These are phyloP conservation scores for Claviceps paspali DNA, from an alignment of 2,329 filamentous ascomycete genomes.

Conservation along the genomic window DNA sequence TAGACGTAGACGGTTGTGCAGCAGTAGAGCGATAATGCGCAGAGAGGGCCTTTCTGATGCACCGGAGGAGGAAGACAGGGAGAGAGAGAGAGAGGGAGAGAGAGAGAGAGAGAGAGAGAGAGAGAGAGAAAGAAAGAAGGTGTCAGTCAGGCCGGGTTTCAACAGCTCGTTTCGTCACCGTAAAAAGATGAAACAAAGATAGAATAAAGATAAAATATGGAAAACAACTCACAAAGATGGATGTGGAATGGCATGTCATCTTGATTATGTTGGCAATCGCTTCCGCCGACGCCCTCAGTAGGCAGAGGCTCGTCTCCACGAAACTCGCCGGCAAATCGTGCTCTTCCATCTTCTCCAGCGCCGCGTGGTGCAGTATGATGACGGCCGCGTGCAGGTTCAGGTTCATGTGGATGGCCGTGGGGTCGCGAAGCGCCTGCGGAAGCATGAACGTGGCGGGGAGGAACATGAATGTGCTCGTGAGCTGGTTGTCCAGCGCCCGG, in stretches of 20 bases:
- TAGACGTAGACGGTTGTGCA: slow-evolving; percentile 74
- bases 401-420: slow-evolving; percentile 67
- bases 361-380: slow-evolving; percentile 81
- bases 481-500: slow-evolving; percentile 62
- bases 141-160: too few species aligned
- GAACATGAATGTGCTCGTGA: slow-evolving; percentile 65
- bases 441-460: slow-evolving; percentile 62
- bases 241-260: slow-evolving; percentile 55
- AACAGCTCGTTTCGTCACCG: too few species aligned
- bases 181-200: too few species aligned
- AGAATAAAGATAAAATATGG: too few species aligned
- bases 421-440: slow-evolving; percentile 51
- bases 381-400: slow-evolving; percentile 78
- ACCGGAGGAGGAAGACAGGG: too few species aligned
- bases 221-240: slow-evolving; percentile 49
- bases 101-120: too few species aligned
- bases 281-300: slow-evolving; percentile 65
- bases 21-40: slow-evolving; percentile 69
- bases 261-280: slow-evolving; percentile 77
- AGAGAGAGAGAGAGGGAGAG: too few species aligned
- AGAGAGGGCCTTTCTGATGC: slow-evolving; percentile 19
- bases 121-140: too few species aligned
- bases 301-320: slow-evolving; percentile 53
- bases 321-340: slow-evolving; percentile 50
- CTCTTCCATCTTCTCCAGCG: slow-evolving; percentile 67